Evolutionary conservation across 768 basidiomycete species (phyloP).

Genomic region (Goffeauzyma gilvescens): DNA sequence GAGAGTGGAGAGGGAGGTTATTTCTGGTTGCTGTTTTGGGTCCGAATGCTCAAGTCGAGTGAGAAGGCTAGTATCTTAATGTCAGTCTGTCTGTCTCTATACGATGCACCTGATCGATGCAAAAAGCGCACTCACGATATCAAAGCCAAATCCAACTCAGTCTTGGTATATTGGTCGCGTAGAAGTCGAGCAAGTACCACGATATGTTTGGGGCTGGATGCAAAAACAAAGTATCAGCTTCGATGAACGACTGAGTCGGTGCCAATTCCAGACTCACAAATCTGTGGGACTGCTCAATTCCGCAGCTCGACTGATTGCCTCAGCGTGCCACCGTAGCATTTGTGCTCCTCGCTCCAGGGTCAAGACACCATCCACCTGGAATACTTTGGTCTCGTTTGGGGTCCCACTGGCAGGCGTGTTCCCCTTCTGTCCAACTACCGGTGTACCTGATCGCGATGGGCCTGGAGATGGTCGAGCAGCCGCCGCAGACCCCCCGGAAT

Average conservation of each 20-base stretch:
- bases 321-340: constrained; percentile 95
- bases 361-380: constrained; percentile 65
- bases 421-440: no score
- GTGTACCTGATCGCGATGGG: no score
- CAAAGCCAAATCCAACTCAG: constrained; percentile 75
- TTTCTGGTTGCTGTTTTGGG: constrained; percentile 56
- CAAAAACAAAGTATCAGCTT: neutral
- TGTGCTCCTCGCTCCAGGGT: constrained; percentile 60
- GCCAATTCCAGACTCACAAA: constrained; percentile 43
- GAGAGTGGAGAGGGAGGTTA: constrained; percentile 49
- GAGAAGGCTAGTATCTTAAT: no score
- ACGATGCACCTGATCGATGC: no score
- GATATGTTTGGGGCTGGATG: constrained; percentile 64
- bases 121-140: constrained; percentile 72
- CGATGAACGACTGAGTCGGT: neutral
- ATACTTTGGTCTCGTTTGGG: constrained; percentile 32
- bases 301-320: constrained; percentile 82
- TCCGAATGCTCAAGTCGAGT: constrained; percentile 61
- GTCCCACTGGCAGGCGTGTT: neutral
- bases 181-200: constrained; percentile 63
- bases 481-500: no score
- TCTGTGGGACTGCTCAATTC: constrained; percentile 67
- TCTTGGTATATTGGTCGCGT: constrained; percentile 63
- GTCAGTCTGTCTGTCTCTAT: no score
- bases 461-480: no score